phyloP scores from a whole-genome alignment of 345 rosid species.

The Angophora floribunda region DNA sequence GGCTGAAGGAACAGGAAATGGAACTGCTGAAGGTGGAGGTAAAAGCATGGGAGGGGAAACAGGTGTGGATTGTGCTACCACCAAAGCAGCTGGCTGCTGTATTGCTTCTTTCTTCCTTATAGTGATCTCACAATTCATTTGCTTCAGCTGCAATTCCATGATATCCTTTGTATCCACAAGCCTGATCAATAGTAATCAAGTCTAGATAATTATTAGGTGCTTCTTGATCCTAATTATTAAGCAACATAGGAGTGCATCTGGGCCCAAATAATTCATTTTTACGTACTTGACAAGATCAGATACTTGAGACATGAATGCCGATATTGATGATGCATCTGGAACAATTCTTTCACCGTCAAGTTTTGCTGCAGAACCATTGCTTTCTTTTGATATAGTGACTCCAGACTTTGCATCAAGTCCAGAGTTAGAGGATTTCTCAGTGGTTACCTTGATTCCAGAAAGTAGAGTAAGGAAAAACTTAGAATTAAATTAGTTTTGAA shows the following conservation, averaged over 20 bases:
- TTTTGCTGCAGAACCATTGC: constrained; percentile 17
- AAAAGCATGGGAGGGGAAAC: constrained; percentile 34
- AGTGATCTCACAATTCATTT: constrained; percentile 64
- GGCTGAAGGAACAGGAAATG: constrained; percentile 15
- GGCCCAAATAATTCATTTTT: neutral
- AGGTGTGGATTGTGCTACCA: constrained; percentile 8
- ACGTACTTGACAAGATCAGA: constrained; percentile 84
- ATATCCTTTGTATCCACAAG: constrained; percentile 94
- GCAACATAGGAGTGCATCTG: neutral
- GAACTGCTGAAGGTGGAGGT: constrained; percentile 19
- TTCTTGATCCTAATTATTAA: neutral
- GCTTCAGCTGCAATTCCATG: constrained; percentile 79
- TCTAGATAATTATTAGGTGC: neutral
- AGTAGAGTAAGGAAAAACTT: neutral
- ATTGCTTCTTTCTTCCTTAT: constrained; percentile 88
- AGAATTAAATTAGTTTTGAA: neutral
- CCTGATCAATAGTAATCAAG: constrained; percentile 23
- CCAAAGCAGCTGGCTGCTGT: constrained; percentile 34
- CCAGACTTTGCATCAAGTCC: constrained; percentile 12
- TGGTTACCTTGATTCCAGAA: constrained; percentile 27
- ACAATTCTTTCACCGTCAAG: constrained; percentile 1
- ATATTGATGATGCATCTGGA: constrained; percentile 43
- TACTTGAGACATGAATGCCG: constrained; percentile 83
- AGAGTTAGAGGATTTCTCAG: constrained; percentile 42
- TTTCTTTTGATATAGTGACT: constrained; percentile 20